Conservation (phyloP, 495 filamentous ascomycete genomes). For the Astrothelium macrocarpum region DNA sequence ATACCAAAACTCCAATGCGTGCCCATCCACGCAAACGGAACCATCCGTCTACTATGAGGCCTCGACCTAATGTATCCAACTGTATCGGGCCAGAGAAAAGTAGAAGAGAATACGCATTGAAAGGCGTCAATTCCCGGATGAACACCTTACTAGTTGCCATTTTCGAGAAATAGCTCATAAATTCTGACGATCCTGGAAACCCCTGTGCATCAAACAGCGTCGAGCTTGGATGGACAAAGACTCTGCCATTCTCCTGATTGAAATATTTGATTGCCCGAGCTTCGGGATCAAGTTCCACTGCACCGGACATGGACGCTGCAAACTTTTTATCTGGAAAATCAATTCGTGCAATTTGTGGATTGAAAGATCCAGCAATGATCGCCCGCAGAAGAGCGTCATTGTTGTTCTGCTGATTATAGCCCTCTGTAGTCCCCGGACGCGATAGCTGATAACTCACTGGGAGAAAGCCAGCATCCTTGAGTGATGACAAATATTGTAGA, state of each 20-base stretch:
- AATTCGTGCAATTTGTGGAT: constrained; percentile 83
- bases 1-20: constrained; percentile 82
- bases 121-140: constrained; percentile 80
- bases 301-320: constrained; percentile 68
- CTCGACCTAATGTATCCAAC: constrained; percentile 80
- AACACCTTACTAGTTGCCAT: constrained; percentile 86
- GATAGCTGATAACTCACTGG: constrained; percentile 39
- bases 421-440: constrained; percentile 10
- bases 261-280: constrained; percentile 87
- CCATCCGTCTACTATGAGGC: constrained; percentile 90
- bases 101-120: constrained; percentile 81
- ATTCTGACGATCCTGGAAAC: constrained; percentile 58
- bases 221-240: constrained; percentile 85
- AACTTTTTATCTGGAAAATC: constrained; percentile 93
- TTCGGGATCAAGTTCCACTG: constrained; percentile 87
- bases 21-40: constrained; percentile 86
- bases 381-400: constrained; percentile 63
- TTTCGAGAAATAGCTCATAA: constrained; percentile 79
- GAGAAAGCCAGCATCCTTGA: constrained; percentile 77
- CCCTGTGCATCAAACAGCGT: constrained; percentile 72
- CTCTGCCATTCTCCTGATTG: constrained; percentile 71
- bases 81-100: constrained; percentile 80
- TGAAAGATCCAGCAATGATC: constrained; percentile 82
- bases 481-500: constrained; percentile 72
- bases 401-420: constrained; percentile 38